Evolutionary conservation across 179 eudicot genomes (phyloP).

Genomic region (Heliamphora pulchella): DNA sequence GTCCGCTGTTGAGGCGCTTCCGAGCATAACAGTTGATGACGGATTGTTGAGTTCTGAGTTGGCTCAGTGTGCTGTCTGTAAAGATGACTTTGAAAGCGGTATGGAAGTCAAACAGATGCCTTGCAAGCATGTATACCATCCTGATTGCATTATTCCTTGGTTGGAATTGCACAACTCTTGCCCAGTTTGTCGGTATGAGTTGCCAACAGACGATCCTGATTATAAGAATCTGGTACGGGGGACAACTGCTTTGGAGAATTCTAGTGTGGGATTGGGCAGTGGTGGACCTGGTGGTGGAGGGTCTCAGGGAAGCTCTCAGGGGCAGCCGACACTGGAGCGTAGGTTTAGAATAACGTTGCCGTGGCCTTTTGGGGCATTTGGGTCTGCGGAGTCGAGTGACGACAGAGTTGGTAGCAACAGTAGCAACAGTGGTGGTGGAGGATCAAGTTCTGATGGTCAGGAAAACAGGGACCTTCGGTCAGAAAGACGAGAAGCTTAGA

Average conservation of each 20-base stretch:
- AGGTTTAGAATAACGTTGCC: slow-evolving; percentile 60
- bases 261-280: neutral
- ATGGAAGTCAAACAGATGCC: slow-evolving; percentile 50
- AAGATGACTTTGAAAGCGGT: slow-evolving; percentile 46
- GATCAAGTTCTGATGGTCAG: slow-evolving; percentile 19
- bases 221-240: slow-evolving; percentile 41
- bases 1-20: slow-evolving; percentile 31
- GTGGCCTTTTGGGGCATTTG: slow-evolving; percentile 39
- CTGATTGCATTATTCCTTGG: slow-evolving; percentile 67
- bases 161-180: slow-evolving; percentile 60
- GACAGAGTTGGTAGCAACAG: slow-evolving; percentile 16
- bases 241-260: neutral
- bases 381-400: slow-evolving; percentile 33
- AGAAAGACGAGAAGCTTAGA: no score
- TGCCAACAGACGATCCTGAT: slow-evolving; percentile 66
- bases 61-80: slow-evolving; percentile 63
- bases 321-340: slow-evolving; percentile 40
- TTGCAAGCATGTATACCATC: slow-evolving; percentile 59
- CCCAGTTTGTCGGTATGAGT: slow-evolving; percentile 65
- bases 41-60: slow-evolving; percentile 37
- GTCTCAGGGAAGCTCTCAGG: slow-evolving; percentile 21
- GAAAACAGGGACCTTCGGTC: neutral
- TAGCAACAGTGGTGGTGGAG: slow-evolving; percentile 16
- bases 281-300: slow-evolving; percentile 12
- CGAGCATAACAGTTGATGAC: slow-evolving; percentile 30